Evolutionary conservation across 116 monocot species (phyloP), one percentile per base, ranked within the genome.

Genomic region (Posidonia oceanica): DNA sequence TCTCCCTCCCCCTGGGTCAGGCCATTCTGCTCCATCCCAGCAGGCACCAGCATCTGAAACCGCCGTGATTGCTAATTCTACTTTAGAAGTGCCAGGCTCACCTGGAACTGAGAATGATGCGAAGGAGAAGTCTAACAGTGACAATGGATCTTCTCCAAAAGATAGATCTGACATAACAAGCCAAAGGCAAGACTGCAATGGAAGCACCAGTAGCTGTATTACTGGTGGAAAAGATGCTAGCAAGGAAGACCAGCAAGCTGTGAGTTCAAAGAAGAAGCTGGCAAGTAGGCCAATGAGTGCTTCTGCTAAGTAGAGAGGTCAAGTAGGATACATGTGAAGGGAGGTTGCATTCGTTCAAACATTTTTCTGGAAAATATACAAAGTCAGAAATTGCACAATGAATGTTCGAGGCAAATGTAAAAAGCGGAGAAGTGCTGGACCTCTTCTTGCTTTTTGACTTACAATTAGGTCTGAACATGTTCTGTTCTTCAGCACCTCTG

Each of bases 1-100:
- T 71, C 79, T 91, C 14, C 92, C 88, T 17, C 79, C 83, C 4
- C 71, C 78, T 11, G 88, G 83, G 15, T 78, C 84, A 37, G 64
- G 71, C 29, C 80, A 74, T 61, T 56, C 71, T 14, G 68, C 60
- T 14, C 53, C 63, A 37, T 66, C 72, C 20, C 71, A 69, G 8
- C 78, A 56, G 55, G 61, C 41, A 8, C 68, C 67, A 38, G n/a
- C 15, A 11, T 59, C 67, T 36, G 66, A 64, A 12, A 23, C 39
- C 3, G 20, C 14, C 16, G 5, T 18, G 13, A 14, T 15, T 29
- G 6, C 55, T 18, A 44, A 15, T 23, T 18, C 71, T 55, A 20
- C 36, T 40, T 61, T 36, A 58, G 65, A 64, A 14, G 38, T 42
- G 18, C 7, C 67, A 22, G 39, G 48, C 21, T 62, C 18, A 13